A percentile compares a stretch with the other conserved stretches of the same genome.
Conservation (phyloP, 2,329 filamentous ascomycete species). For the Coniochaeta sp. region DNA sequence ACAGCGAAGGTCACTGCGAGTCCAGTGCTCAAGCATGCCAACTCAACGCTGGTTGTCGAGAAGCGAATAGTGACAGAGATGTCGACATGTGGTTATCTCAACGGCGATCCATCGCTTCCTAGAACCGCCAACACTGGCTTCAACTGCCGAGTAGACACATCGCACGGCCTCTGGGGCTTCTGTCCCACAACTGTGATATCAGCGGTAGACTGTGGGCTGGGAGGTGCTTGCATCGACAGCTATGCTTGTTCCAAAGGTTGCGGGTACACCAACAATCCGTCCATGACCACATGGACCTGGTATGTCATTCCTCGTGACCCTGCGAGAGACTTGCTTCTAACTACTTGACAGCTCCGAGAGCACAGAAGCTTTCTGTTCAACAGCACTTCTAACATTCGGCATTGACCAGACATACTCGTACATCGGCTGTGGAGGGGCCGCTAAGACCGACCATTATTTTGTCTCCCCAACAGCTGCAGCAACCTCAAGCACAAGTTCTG, state of each 20-base stretch:
- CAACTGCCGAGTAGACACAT: constrained; percentile 26
- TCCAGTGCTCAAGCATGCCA: background rate
- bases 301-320: constrained; percentile 9
- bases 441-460: background rate
- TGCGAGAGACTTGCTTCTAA: background rate
- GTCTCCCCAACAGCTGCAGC: background rate
- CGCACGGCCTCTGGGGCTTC: constrained; percentile 28
- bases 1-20: background rate
- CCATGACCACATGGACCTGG: constrained; percentile 26
- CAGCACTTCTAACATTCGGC: constrained; percentile 21
- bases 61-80: constrained; percentile 3
- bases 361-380: constrained; percentile 19
- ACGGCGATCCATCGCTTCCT: constrained; percentile 19
- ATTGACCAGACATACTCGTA: constrained; percentile 26
- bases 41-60: background rate
- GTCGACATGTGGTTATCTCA: constrained; percentile 24
- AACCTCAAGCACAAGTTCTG: background rate
- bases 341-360: background rate
- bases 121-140: constrained; percentile 23
- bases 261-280: constrained; percentile 12
- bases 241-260: constrained; percentile 23
- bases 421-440: constrained; percentile 21
- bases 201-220: constrained; percentile 29
- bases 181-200: constrained; percentile 25
- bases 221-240: constrained; percentile 25